Base-by-base conservation (phyloP, 129 eudicot genomes). In the Dittrichia graveolens region DNA sequence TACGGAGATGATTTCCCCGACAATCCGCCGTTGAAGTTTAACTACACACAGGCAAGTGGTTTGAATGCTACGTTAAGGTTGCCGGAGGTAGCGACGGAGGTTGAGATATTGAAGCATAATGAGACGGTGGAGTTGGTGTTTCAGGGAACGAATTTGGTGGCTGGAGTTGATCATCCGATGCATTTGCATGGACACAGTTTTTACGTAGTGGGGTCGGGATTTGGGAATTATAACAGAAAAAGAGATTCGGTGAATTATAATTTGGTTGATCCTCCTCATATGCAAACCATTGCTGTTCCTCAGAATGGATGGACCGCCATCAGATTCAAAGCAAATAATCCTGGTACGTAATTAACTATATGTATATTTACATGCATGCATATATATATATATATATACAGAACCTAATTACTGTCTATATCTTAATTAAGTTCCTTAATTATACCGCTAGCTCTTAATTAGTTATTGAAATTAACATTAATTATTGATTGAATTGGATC, bases 111-210 rank as follows among this genome's bases (percentile, higher is more conserved):
- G 18, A 75, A 83, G 54, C 85, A 85, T 41, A 80, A 83, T 31
- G 31, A 81, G 34, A 75, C 76, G 70, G 89, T 90, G 72, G 94
- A 90, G 85, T 6, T 90, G 15, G 85, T 85, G 53, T 81, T 90
- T 7, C 96, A 90, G 62, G 89, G 89, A 1, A 87, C 91, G 0
- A 85, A 71, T 45, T 24, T 80, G 40, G 78, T 85, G 8, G 72
- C 58, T 0, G 91, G 87, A 12, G 9, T 81, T 2, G 93, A 90
- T 55, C 96, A 90, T 55, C 96, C 96, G 0, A 85, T 90, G 85
- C 96, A 90, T 65, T 52, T 90, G 35, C 96, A 90, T 52, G 96
- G 96, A 3, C 78, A 82, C 5, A 87, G 84, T 61, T 90, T 90
- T 70, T 87, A 85, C 67, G 89, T 87, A 2, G 94, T 90, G 46